Conservation (phyloP, 345 rosid species). For the Syzygium aqueum region DNA sequence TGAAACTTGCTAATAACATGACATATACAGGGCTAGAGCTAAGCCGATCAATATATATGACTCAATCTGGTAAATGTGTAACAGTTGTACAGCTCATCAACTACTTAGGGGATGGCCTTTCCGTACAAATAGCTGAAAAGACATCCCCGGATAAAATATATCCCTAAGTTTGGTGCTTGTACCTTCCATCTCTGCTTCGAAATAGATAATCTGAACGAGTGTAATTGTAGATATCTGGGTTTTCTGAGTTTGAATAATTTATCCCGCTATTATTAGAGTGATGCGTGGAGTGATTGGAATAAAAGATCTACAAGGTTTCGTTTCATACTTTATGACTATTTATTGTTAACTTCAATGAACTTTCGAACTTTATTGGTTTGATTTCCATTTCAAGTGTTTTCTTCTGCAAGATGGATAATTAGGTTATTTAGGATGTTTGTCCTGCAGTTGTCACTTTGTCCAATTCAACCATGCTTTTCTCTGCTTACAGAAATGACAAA, state of each 20-base stretch:
- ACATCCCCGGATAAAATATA: neutral
- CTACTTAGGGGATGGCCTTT: neutral
- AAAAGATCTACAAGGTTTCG: neutral
- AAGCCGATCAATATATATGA: neutral
- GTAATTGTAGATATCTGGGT: neutral
- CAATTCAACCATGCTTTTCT: neutral
- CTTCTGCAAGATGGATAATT: neutral
- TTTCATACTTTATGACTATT: neutral
- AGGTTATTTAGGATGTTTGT: neutral
- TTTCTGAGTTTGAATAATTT: neutral
- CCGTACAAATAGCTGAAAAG: neutral
- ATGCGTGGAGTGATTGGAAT: neutral
- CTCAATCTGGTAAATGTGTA: neutral
- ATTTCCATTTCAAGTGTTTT: neutral
- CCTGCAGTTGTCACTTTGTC: neutral
- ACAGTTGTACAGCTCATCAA: neutral
- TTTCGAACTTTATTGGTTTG: neutral
- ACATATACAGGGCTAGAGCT: neutral
- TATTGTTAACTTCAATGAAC: neutral
- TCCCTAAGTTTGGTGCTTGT: neutral
- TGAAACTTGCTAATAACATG: neutral
- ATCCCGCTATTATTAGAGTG: neutral
- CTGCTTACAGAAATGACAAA: slow-evolving; percentile 58
- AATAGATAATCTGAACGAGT: neutral
- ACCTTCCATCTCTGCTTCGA: neutral